Evolutionary conservation across 2,329 filamentous ascomycete species (phyloP), one percentile per base, ranked within the genome.

Genomic region (Colletotrichum graminicola): DNA sequence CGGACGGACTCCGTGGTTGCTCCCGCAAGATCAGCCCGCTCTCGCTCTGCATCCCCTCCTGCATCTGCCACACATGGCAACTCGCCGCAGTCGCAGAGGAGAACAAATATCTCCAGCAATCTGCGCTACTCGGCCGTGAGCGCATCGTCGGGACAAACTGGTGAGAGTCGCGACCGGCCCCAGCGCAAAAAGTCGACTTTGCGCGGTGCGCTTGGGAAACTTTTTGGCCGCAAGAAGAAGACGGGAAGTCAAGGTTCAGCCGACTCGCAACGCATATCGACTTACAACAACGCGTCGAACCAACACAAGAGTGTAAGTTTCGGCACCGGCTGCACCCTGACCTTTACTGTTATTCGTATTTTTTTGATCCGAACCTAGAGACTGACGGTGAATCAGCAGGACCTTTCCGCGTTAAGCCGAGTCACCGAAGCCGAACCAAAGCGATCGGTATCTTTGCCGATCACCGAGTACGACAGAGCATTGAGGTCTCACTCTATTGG

Each of bases 401-500:
- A 83, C 73, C 82, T 81, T 41, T 79, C 79, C 59, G 81, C 79
- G 52, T 77, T 81, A 64, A 80, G 74, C 72, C 80, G 76, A 73
- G 73, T 73, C 52, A 81, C 78, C 59, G 80, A 80, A 62, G 75
- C 57, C 70, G 84, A 84, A 72, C 80, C 83, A 23, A 88, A 90
- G 76, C 86, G 89, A 66, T 89, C 89, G 10, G 83, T 84, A 5
- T 91, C 90, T 6, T 75, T 90, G 41, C 89, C 89, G 11, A 84
- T 91, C 62, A 89, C 86, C 56, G 89, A 91, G 75, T 89, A 86
- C 73, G 88, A 90, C 72, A 84, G 87, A 54, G 89, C 89, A 2
- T 77, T 91, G 47, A 84, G 89, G 55, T 91, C 89, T 16, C 89
- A 91, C 76, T 90, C 89, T 2, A 81, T 90, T 51, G 87, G 88